A percentile compares a stretch with the other conserved stretches of the same genome.
These are phyloP conservation scores for Paxillus ammoniavirescens DNA, from an alignment of 768 basidiomycete species.

Conservation along the genomic window DNA sequence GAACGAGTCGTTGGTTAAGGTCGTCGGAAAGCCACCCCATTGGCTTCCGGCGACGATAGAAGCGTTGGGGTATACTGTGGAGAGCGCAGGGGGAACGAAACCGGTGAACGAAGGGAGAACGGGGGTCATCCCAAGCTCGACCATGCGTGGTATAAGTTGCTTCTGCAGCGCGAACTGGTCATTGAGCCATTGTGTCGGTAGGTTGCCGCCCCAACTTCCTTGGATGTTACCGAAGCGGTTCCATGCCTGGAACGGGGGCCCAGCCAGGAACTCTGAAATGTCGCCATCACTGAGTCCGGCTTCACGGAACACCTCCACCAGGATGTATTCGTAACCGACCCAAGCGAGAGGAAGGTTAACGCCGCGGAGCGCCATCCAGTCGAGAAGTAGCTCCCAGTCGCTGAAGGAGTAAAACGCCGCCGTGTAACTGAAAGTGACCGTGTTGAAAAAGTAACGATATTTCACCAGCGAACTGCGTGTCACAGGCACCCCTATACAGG, in stretches of 20 bases:
- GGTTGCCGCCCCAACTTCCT: constrained; percentile 36
- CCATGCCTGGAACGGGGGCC: constrained; percentile 42
- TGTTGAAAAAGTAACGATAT: constrained; percentile 43
- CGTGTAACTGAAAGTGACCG: constrained; percentile 42
- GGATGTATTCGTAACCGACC: constrained; percentile 40
- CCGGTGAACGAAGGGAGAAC: constrained; percentile 42
- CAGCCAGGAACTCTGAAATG: constrained; percentile 35
- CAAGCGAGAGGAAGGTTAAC: constrained; percentile 43
- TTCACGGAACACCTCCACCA: constrained; percentile 37
- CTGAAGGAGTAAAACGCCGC: constrained; percentile 39
- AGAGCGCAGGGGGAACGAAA: constrained; percentile 37
- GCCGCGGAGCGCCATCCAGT: constrained; percentile 42
- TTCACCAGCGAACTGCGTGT: constrained; percentile 35
- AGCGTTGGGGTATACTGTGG: constrained; percentile 31
- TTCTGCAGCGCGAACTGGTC: constrained; percentile 39
- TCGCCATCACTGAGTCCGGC: constrained; percentile 35
- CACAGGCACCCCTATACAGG: constrained; percentile 29
- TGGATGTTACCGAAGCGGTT: constrained; percentile 45
- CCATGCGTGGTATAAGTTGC: constrained; percentile 36
- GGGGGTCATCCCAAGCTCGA: constrained; percentile 43
- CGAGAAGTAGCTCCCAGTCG: constrained; percentile 38
- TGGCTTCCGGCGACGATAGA: constrained; percentile 34
- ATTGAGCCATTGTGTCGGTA: constrained; percentile 37
- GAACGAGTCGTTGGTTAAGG: constrained; percentile 37
- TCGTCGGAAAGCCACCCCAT: constrained; percentile 34